A percentile compares a stretch with the other conserved stretches of the same genome.
These are phyloP conservation scores for Populus hybrid DNA, from an alignment of 441 rosid genomes.

Conservation along the genomic window DNA sequence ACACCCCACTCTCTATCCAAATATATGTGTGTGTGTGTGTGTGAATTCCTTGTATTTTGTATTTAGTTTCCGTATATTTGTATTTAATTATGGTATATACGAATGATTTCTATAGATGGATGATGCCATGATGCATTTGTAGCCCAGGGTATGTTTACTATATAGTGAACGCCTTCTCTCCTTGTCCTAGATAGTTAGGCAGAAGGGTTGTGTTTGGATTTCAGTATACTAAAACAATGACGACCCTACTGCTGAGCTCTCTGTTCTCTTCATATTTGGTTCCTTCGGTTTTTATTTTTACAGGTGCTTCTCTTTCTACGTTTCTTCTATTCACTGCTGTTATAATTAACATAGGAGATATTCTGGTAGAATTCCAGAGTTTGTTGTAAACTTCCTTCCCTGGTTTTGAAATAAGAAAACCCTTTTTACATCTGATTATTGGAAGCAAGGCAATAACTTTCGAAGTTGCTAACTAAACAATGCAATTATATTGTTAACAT, in stretches of 20 bases:
- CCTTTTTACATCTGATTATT: not conserved
- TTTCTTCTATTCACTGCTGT: not conserved
- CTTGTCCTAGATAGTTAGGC: no score
- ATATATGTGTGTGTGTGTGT: no score
- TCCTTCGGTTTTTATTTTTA: slow-evolving; percentile 21
- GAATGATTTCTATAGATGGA: not conserved
- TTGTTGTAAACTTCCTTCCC: not conserved
- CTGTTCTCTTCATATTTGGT: slow-evolving; percentile 7
- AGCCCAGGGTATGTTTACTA: no score
- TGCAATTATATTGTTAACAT: not conserved
- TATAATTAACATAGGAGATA: not conserved
- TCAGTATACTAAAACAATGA: slow-evolving; percentile 19
- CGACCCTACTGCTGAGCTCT: slow-evolving; percentile 14
- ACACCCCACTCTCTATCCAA: no score
- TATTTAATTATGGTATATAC: not conserved
- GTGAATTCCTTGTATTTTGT: not conserved
- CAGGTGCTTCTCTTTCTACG: slow-evolving; percentile 25
- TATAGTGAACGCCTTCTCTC: no score
- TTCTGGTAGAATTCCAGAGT: not conserved
- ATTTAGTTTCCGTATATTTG: not conserved
- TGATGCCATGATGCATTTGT: not conserved
- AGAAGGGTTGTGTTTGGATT: not conserved
- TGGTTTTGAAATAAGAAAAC: not conserved
- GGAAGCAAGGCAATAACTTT: not conserved
- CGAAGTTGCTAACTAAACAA: not conserved